Percentiles rank a stretch among this genome's conserved stretches.
phyloP scores from a whole-genome alignment of 164 flowering plant species.

The Chimonanthus praecox region DNA sequence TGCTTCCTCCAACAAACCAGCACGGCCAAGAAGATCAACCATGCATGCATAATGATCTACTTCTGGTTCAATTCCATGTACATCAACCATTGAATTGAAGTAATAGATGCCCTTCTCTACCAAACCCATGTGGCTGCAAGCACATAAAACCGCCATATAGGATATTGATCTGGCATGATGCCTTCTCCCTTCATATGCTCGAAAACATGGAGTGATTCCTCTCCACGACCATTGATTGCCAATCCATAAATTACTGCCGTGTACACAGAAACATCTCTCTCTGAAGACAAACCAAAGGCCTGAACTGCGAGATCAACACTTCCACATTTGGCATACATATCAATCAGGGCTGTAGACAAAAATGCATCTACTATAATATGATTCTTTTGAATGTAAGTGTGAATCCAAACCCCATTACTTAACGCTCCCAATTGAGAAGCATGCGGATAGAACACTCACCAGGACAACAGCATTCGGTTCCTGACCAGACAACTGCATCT shows the following conservation, averaged over 20 bases:
- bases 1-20: conserved; percentile 3
- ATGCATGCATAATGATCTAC: conserved; percentile 43
- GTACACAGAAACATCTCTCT: conserved; percentile 47
- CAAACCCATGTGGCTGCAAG: conserved; percentile 22
- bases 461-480: conserved; percentile 45
- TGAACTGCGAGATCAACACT: conserved; percentile 55
- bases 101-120: not conserved
- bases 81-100: not conserved
- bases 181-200: conserved; percentile 35
- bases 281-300: conserved; percentile 27
- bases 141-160: conserved; percentile 39
- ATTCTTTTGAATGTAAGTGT: conserved; percentile 23
- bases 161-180: conserved; percentile 33
- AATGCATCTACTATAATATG: conserved; percentile 36
- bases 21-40: conserved; percentile 5
- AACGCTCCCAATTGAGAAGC: conserved; percentile 46
- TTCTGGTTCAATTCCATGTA: conserved; percentile 29
- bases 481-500: conserved; percentile 29
- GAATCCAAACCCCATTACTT: conserved; percentile 32
- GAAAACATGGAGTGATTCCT: conserved; percentile 38
- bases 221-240: conserved; percentile 43
- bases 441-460: conserved; percentile 38
- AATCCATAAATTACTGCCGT: conserved; percentile 52
- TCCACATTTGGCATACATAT: conserved; percentile 60
- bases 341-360: conserved; percentile 56